Evolutionary conservation across 345 rosid genomes (phyloP).

Genomic region (Camelina hispida): DNA sequence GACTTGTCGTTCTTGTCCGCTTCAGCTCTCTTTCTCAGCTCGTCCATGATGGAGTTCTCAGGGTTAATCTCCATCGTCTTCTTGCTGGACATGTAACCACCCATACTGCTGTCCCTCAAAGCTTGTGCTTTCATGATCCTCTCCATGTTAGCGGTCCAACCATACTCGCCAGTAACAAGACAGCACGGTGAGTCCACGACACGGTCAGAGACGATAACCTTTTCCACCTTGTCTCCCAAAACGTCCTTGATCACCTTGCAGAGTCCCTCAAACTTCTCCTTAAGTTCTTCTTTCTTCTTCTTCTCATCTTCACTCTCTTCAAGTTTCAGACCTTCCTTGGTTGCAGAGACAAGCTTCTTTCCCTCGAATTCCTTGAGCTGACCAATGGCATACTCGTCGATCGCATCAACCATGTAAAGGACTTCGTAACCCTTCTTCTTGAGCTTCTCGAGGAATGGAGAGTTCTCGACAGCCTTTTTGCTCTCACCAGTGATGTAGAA

Average conservation of each 20-base stretch:
- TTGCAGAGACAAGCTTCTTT: conserved; percentile 84
- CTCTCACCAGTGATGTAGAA: conserved; percentile 93
- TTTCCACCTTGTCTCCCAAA: conserved; percentile 79
- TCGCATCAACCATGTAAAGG: conserved; percentile 85
- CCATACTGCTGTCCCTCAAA: conserved; percentile 86
- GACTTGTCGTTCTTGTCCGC: conserved; percentile 88
- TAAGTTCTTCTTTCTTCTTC: conserved; percentile 61
- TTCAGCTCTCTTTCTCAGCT: conserved; percentile 86
- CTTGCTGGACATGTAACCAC: conserved; percentile 84
- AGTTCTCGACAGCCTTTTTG: conserved; percentile 92
- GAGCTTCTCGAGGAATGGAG: conserved; percentile 92
- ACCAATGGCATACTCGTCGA: conserved; percentile 83
- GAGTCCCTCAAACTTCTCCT: conserved; percentile 78
- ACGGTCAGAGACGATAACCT: conserved; percentile 84
- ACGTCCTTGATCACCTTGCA: conserved; percentile 94
- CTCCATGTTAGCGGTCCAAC: conserved; percentile 95
- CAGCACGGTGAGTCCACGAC: conserved; percentile 93
- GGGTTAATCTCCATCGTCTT: conserved; percentile 96
- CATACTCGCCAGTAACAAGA: conserved; percentile 85
- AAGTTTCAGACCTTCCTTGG: conserved; percentile 83
- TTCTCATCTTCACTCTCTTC: conserved; percentile 85
- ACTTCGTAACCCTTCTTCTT: conserved; percentile 91
- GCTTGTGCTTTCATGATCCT: conserved; percentile 97
- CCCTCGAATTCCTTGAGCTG: conserved; percentile 92
- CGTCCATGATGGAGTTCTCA: conserved; percentile 81